Percentiles rank a stretch among this genome's conserved stretches.
These are phyloP conservation scores for Mycena maculata DNA, from an alignment of 768 basidiomycete genomes.

Conservation along the genomic window DNA sequence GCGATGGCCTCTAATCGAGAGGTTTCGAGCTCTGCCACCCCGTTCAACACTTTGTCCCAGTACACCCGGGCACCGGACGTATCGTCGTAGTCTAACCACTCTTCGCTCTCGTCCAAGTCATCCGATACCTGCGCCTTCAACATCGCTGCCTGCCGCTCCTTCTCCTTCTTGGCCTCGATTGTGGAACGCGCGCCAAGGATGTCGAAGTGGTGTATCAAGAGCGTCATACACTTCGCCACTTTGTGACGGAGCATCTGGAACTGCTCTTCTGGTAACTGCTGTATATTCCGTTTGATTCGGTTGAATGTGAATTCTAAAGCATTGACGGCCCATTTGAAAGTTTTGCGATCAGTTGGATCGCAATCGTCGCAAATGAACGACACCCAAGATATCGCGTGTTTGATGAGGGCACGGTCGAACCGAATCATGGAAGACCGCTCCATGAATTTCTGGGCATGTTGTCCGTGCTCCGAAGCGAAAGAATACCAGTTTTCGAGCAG, in stretches of 20 bases:
- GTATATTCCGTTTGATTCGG: constrained; percentile 89
- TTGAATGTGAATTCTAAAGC: constrained; percentile 93
- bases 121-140: constrained; percentile 64
- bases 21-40: constrained; percentile 74
- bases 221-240: constrained; percentile 95
- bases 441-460: constrained; percentile 90
- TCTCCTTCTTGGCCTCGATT: constrained; percentile 89
- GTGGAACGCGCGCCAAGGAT: constrained; percentile 94
- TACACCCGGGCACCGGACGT: constrained; percentile 72
- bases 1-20: constrained; percentile 65
- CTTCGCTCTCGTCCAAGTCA: constrained; percentile 61
- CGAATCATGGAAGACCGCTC: constrained; percentile 75
- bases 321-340: constrained; percentile 98
- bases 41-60: constrained; percentile 77
- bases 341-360: constrained; percentile 93
- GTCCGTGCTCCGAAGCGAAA: constrained; percentile 96
- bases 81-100: constrained; percentile 58
- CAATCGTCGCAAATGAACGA: constrained; percentile 99
- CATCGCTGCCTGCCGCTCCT: constrained; percentile 81
- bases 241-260: constrained; percentile 91
- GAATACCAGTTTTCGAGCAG: constrained; percentile 93
- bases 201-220: constrained; percentile 98
- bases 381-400: constrained; percentile 96
- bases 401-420: constrained; percentile 87
- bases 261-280: constrained; percentile 88